Percentiles rank a stretch among this genome's conserved stretches.
phyloP scores from a whole-genome alignment of 371 early-diverging fungal species.

The Dichotomocladium elegans region DNA sequence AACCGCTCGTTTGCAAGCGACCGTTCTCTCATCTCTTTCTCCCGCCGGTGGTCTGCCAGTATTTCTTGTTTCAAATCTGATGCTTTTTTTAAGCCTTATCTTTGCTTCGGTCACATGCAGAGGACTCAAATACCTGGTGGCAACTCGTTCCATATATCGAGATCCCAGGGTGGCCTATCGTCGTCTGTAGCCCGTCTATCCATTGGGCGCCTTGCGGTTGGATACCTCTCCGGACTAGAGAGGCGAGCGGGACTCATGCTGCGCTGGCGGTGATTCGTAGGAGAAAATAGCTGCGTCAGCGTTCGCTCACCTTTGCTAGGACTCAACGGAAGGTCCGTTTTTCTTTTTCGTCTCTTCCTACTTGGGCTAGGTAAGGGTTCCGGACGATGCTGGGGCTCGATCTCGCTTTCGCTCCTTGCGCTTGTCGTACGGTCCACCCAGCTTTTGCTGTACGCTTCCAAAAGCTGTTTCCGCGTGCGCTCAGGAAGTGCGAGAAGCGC shows the following conservation, averaged over 20 bases:
- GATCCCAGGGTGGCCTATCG: constrained; percentile 11
- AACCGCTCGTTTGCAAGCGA: constrained; percentile 7
- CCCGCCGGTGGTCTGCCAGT: constrained; percentile 6
- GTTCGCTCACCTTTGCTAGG: too few relatives aligned
- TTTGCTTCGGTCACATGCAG: too few relatives aligned
- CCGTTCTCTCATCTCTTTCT: constrained; percentile 6
- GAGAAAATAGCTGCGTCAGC: too few relatives aligned
- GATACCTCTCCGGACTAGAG: too few relatives aligned
- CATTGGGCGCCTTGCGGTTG: too few relatives aligned
- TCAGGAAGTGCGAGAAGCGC: constrained; percentile 42
- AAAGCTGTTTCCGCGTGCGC: constrained; percentile 28
- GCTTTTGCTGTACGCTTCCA: constrained; percentile 31
- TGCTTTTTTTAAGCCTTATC: too few relatives aligned
- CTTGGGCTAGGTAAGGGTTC: neutral
- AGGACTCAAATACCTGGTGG: constrained; percentile 19
- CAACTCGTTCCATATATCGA: constrained; percentile 22
- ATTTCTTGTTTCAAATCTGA: constrained; percentile 7
- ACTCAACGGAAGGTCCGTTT: too few relatives aligned
- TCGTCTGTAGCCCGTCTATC: neutral
- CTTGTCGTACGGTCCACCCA: neutral
- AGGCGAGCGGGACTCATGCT: too few relatives aligned
- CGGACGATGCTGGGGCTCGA: neutral
- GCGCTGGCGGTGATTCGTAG: neutral
- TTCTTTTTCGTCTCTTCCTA: neutral
- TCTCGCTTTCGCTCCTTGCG: neutral